Conservation (phyloP, 2,329 filamentous ascomycete species). For the Fusarium cyanostomum region DNA sequence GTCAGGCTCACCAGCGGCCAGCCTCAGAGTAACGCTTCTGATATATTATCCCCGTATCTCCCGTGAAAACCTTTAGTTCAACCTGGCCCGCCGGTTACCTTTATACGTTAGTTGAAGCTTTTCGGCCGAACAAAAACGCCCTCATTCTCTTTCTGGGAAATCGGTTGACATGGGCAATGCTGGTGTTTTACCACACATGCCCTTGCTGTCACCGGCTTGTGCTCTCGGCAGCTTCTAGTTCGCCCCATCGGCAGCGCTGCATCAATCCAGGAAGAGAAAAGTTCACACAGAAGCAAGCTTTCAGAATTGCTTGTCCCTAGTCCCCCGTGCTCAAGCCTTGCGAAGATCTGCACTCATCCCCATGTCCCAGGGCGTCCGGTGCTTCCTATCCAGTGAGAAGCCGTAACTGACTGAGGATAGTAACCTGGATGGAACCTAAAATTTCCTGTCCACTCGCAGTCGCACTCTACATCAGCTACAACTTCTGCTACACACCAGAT, state of each 20-base stretch:
- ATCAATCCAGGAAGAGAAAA: conserved; percentile 2
- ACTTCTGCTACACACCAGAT: neutral
- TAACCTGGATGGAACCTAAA: conserved; percentile 38
- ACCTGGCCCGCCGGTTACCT: no score
- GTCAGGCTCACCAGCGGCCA: neutral
- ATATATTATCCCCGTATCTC: no score
- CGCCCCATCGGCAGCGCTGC: neutral
- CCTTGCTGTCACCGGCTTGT: neutral
- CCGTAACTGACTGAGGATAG: conserved; percentile 7
- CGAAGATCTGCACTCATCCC: conserved; percentile 25
- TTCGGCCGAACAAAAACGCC: neutral
- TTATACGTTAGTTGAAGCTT: no score
- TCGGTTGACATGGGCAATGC: neutral
- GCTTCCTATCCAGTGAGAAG: conserved; percentile 14
- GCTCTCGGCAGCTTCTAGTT: neutral
- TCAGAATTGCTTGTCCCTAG: neutral
- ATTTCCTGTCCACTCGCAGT: conserved; percentile 5
- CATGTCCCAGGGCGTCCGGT: neutral
- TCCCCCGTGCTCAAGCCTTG: conserved; percentile 13
- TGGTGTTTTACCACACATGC: neutral
- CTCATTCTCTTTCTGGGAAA: neutral
- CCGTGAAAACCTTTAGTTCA: no score
- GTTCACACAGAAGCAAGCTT: neutral
- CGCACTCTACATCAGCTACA: conserved; percentile 5
- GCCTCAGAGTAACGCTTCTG: neutral